phyloP scores from a whole-genome alignment of 2,329 filamentous ascomycete genomes.

The Curvularia sp. region DNA sequence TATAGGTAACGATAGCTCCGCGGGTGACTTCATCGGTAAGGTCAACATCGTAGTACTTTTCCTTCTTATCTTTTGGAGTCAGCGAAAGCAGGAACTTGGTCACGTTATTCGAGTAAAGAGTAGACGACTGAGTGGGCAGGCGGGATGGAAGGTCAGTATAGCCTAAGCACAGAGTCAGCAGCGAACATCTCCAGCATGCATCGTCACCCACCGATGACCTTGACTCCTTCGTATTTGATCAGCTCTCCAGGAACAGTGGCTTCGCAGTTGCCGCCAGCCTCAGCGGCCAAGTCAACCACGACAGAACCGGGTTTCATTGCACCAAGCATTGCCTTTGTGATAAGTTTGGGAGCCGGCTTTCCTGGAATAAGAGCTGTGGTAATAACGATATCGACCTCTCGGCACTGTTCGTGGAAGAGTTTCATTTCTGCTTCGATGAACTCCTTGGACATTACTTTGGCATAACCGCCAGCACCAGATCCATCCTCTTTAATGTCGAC shows the following conservation, averaged over 20 bases:
- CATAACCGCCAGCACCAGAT: conserved; percentile 83
- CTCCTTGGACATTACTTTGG: conserved; percentile 92
- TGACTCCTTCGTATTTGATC: conserved; percentile 76
- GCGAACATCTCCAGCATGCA: too few species aligned
- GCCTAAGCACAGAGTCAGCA: conserved; percentile 54
- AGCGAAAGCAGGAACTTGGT: conserved; percentile 87
- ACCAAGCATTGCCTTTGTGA: conserved; percentile 79
- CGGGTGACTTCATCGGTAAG: conserved; percentile 85
- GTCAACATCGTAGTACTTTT: conserved; percentile 82
- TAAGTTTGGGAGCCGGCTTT: conserved; percentile 80
- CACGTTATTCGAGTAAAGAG: conserved; percentile 92
- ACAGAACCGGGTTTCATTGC: conserved; percentile 92
- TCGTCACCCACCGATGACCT: conserved; percentile 72
- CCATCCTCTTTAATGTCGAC: conserved; percentile 86
- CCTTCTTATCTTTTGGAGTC: conserved; percentile 75
- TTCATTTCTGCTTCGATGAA: conserved; percentile 95
- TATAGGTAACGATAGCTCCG: conserved; percentile 80
- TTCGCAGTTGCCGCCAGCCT: conserved; percentile 88
- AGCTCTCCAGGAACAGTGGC: conserved; percentile 78
- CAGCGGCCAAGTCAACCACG: conserved; percentile 85
- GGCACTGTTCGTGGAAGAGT: conserved; percentile 84
- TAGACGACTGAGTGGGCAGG: conserved; percentile 86
- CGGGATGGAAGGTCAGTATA: conserved; percentile 90
- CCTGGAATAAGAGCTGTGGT: conserved; percentile 92
- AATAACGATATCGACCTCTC: conserved; percentile 90